Percentiles rank a stretch among this genome's conserved stretches.
These are phyloP conservation scores for Myrica gale DNA, from an alignment of 306 rosid genomes.

Conservation along the genomic window DNA sequence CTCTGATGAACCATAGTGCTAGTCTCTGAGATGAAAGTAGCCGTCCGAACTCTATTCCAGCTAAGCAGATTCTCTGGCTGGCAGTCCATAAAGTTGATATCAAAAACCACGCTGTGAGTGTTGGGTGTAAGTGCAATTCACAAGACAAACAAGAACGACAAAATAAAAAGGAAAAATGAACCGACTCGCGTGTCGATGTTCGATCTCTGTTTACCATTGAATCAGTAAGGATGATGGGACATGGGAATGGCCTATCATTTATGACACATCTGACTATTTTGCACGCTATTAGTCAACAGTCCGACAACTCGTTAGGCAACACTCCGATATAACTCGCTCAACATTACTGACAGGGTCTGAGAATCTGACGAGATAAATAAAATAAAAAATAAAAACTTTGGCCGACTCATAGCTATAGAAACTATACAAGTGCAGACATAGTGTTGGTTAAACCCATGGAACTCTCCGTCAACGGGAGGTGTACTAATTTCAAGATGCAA, in stretches of 20 bases:
- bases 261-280: not conserved
- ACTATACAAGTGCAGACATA: too few species aligned
- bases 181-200: not conserved
- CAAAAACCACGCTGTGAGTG: not conserved
- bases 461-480: not conserved
- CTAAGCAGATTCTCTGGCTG: conserved; percentile 23
- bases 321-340: not conserved
- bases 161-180: too few species aligned
- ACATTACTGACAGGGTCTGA: not conserved
- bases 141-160: not conserved
- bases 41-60: not conserved
- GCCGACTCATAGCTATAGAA: too few species aligned
- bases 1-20: not conserved
- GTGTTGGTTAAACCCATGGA: not conserved
- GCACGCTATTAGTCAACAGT: not conserved
- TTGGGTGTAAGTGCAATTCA: not conserved
- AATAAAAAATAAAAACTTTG: too few species aligned
- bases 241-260: not conserved
- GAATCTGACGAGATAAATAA: not conserved
- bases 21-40: conserved; percentile 3
- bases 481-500: not conserved
- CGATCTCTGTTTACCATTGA: not conserved
- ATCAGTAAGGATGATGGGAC: not conserved
- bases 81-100: not conserved
- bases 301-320: too few species aligned